Evolutionary conservation across 306 rosid genomes (phyloP), one percentile per base, ranked within the genome.

Genomic region (Phaseolus lunatus): DNA sequence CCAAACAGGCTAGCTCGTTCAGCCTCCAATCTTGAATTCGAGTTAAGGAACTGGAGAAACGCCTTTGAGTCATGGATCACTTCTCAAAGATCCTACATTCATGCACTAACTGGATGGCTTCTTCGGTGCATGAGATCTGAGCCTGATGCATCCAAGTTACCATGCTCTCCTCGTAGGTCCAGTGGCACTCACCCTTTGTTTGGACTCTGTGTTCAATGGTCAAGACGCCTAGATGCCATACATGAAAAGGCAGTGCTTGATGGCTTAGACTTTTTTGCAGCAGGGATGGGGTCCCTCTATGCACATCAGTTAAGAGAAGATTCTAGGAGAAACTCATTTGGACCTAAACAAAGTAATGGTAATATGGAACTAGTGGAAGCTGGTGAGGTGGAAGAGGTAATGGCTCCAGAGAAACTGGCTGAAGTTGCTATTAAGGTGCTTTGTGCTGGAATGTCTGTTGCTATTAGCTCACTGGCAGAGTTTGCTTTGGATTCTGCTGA

Each of bases 361-460:
- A 77, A 50, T 47, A 86, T 90, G 96, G 91, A 89, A 72, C 62
- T 85, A 41, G 92, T 77, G 35, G 92, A 87, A 70, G 79, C 70
- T 41, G 90, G 93, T 44, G 65, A 85, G 49, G 90, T 78, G 5
- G 96, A 90, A 79, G 92, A 87, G 53, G 87, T 80, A 47, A 87
- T 90, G 94, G 88, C 86, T 24, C 88, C 88, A 49, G 98, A 90
- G 31, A 93, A 90, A 75, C 82, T 86, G 86, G 90, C 90, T 53
- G 96, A 90, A 69, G 94, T 90, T 75, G 93, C 85, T 41, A 88
- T 93, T 53, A 89, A 84, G 71, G 92, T 90, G 75, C 83, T 93
- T 56, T 93, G 96, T 79, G 96, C 89, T 27, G 96, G 96, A 45
- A 86, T 93, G 93, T 86, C 90, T 68, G 93, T 89, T 80, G 87